phyloP scores from a whole-genome alignment of 441 rosid genomes.

The Capsella rubella region DNA sequence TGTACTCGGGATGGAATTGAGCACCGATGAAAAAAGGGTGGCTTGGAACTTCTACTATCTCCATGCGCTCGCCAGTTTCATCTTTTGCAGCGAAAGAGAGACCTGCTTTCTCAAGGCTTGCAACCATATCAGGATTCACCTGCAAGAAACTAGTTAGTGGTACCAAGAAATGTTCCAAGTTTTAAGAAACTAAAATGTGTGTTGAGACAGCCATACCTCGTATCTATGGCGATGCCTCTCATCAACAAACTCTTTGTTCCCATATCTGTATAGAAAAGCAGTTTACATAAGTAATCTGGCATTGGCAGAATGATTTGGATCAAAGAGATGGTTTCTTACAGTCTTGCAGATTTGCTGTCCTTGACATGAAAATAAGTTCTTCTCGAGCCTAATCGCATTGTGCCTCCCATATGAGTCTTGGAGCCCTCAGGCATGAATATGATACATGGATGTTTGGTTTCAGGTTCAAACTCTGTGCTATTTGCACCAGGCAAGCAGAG shows the following conservation, averaged over 20 bases:
- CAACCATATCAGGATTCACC: slow-evolving; percentile 75
- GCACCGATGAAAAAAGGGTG: slow-evolving; percentile 92
- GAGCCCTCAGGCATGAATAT: slow-evolving; percentile 98
- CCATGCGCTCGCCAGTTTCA: slow-evolving; percentile 68
- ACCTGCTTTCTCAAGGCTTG: slow-evolving; percentile 57
- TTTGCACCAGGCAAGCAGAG: slow-evolving; percentile 79
- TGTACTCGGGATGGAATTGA: slow-evolving; percentile 96
- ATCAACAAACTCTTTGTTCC: slow-evolving; percentile 52
- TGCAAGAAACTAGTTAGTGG: slow-evolving; percentile 35
- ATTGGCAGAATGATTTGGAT: neutral
- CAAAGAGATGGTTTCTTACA: slow-evolving; percentile 49
- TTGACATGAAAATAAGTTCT: slow-evolving; percentile 52
- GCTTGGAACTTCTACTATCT: slow-evolving; percentile 76
- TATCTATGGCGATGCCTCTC: slow-evolving; percentile 79
- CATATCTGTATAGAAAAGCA: slow-evolving; percentile 49
- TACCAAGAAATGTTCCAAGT: slow-evolving; percentile 17
- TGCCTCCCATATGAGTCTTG: slow-evolving; percentile 71
- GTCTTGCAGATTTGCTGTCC: slow-evolving; percentile 62
- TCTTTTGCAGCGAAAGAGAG: slow-evolving; percentile 70
- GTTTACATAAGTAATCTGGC: slow-evolving; percentile 13
- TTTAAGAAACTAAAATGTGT: neutral
- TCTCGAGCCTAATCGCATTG: slow-evolving; percentile 76
- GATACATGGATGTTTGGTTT: slow-evolving; percentile 74
- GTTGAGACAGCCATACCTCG: slow-evolving; percentile 50
- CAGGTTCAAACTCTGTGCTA: slow-evolving; percentile 82